phyloP scores from a whole-genome alignment of 306 rosid species.

The Cajanus cajan region DNA sequence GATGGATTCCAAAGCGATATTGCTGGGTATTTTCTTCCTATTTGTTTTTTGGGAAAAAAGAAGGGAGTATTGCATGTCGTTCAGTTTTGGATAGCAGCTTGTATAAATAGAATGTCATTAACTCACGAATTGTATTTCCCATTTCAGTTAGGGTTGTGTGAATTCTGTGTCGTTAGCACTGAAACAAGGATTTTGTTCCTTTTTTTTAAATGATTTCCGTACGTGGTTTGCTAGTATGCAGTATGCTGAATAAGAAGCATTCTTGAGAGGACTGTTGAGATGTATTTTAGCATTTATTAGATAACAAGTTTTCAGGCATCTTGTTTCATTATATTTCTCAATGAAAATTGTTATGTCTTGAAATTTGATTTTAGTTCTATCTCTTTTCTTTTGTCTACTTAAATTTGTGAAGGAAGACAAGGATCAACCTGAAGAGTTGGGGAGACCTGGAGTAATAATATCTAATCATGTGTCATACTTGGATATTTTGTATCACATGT shows the following conservation, averaged over 20 bases:
- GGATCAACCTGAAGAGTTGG: slow-evolving; percentile 48
- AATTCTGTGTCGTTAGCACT: neutral
- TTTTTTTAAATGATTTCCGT: neutral
- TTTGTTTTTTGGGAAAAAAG: neutral
- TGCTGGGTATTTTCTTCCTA: neutral
- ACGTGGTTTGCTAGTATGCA: neutral
- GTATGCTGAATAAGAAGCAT: neutral
- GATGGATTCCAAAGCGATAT: neutral
- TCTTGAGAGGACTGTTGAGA: neutral
- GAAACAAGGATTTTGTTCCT: neutral
- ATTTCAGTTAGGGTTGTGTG: neutral
- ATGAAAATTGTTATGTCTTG: neutral
- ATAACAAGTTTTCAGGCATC: neutral
- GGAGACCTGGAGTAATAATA: slow-evolving; percentile 79
- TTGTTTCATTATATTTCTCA: neutral
- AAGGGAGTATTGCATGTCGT: neutral
- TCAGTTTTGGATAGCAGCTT: neutral
- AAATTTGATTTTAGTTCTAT: neutral
- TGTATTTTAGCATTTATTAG: slow-evolving; percentile 14
- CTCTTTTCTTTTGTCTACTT: slow-evolving; percentile 13
- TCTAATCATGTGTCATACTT: slow-evolving; percentile 89
- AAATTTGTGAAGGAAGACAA: slow-evolving; percentile 41
- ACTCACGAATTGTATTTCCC: neutral
- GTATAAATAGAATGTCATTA: neutral
- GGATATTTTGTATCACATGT: slow-evolving; percentile 95